Evolutionary conservation across 208 protist species (phyloP).

Genomic region (Trypanosoma rangeli): DNA sequence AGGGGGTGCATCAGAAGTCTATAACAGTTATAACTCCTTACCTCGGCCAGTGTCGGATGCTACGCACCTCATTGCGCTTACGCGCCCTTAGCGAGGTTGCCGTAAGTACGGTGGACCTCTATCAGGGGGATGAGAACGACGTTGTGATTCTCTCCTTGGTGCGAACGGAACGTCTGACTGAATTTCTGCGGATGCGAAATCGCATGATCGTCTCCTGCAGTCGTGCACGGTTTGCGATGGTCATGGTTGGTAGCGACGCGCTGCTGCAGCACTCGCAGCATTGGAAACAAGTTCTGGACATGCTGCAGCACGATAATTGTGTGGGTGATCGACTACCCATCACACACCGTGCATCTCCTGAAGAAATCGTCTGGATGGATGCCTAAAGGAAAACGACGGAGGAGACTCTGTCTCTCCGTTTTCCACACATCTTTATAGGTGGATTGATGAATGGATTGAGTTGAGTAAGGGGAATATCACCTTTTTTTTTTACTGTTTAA

Average conservation of each 20-base stretch:
- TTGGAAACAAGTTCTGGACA: slow-evolving; percentile 70
- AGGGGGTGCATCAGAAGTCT: slow-evolving; percentile 84
- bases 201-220: slow-evolving; percentile 95
- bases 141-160: slow-evolving; percentile 94
- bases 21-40: slow-evolving; percentile 96
- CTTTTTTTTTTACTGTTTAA: slow-evolving; percentile 6
- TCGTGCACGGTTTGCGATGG: slow-evolving; percentile 90
- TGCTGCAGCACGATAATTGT: slow-evolving; percentile 49
- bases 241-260: slow-evolving; percentile 81
- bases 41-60: slow-evolving; percentile 87
- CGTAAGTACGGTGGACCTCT: slow-evolving; percentile 94
- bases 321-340: slow-evolving; percentile 75
- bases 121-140: slow-evolving; percentile 96
- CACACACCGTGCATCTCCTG: slow-evolving; percentile 39
- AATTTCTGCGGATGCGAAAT: slow-evolving; percentile 93
- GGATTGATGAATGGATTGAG: neutral
- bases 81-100: slow-evolving; percentile 67
- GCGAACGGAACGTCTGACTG: slow-evolving; percentile 91
- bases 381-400: slow-evolving; percentile 2
- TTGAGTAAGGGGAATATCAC: neutral
- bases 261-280: slow-evolving; percentile 76
- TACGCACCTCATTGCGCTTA: slow-evolving; percentile 74
- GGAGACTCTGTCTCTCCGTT: neutral
- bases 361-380: slow-evolving; percentile 31
- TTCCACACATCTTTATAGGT: neutral